A percentile compares a stretch with the other conserved stretches of the same genome.
These are phyloP conservation scores for Elongisporangium anandrum DNA, from an alignment of 352 stramenopile genomes.

Conservation along the genomic window DNA sequence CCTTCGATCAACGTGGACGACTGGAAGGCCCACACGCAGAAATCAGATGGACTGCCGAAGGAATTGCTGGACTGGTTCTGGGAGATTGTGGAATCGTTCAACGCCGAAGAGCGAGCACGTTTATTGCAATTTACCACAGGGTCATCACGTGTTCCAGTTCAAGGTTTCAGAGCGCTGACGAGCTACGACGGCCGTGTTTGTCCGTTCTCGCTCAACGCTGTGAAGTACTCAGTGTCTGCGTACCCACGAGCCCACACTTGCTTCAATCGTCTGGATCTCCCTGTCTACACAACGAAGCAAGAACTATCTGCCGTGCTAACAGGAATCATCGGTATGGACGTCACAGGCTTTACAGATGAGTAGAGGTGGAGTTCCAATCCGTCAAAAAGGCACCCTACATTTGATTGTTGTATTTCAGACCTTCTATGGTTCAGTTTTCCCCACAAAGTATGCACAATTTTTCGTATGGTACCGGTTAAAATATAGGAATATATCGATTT, in stretches of 20 bases:
- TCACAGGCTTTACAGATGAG: not conserved
- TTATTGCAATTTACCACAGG: slow-evolving; percentile 55
- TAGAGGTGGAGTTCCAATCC: not conserved
- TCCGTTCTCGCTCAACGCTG: slow-evolving; percentile 56
- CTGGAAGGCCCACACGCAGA: slow-evolving; percentile 68
- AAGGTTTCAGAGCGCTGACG: slow-evolving; percentile 57
- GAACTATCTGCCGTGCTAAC: not conserved
- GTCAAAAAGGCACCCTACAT: not conserved
- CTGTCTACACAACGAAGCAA: not conserved
- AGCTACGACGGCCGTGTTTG: slow-evolving; percentile 58
- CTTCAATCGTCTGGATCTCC: not conserved
- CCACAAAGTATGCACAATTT: too few species aligned
- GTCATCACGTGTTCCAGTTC: slow-evolving; percentile 48
- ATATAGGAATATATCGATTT: not conserved
- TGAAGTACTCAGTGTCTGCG: slow-evolving; percentile 45
- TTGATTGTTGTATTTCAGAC: too few species aligned
- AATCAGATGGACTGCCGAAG: slow-evolving; percentile 51
- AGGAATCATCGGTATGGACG: not conserved
- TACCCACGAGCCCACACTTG: slow-evolving; percentile 50
- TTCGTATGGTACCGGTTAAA: not conserved
- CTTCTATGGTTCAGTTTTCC: too few species aligned
- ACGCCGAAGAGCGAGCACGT: slow-evolving; percentile 45
- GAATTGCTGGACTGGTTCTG: slow-evolving; percentile 51
- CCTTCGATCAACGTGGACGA: slow-evolving; percentile 54
- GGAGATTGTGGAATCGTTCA: slow-evolving; percentile 49